These are phyloP conservation scores for Prinsepia uniflora DNA, from an alignment of 306 rosid genomes.

Conservation along the genomic window DNA sequence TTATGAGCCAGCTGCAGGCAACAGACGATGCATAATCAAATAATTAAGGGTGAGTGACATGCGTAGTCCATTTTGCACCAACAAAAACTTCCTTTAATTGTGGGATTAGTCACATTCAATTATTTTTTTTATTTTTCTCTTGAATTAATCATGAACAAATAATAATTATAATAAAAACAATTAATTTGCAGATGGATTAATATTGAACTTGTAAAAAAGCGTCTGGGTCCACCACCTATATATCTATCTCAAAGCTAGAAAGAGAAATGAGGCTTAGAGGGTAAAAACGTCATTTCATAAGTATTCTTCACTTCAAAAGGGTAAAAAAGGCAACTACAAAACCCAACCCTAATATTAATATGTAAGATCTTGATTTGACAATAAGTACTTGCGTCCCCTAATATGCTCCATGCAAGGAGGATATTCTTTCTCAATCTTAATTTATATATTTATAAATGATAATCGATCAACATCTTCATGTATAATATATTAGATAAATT, in stretches of 20 bases:
- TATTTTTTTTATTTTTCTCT: background rate
- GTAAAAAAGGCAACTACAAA: too few relatives aligned
- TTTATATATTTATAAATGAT: too few relatives aligned
- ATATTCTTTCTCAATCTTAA: background rate
- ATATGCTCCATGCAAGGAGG: background rate
- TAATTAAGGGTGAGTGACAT: background rate
- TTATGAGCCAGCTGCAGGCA: constrained; percentile 10
- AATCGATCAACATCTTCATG: too few relatives aligned
- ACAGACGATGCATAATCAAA: background rate
- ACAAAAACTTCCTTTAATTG: background rate
- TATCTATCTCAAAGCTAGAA: too few relatives aligned
- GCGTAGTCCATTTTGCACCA: background rate
- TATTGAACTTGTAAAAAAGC: background rate
- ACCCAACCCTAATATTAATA: too few relatives aligned
- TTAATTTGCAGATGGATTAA: background rate
- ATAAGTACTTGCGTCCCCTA: background rate
- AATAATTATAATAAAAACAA: background rate
- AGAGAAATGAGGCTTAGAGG: too few relatives aligned
- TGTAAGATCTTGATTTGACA: background rate
- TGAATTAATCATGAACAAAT: background rate
- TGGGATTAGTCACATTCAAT: too few relatives aligned
- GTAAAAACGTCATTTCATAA: too few relatives aligned
- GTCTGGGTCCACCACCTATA: too few relatives aligned
- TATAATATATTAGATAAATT: too few relatives aligned
- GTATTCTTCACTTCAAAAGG: too few relatives aligned